A percentile compares a stretch with the other conserved stretches of the same genome.
phyloP scores from a whole-genome alignment of 441 rosid species.

The Viola pubescens region DNA sequence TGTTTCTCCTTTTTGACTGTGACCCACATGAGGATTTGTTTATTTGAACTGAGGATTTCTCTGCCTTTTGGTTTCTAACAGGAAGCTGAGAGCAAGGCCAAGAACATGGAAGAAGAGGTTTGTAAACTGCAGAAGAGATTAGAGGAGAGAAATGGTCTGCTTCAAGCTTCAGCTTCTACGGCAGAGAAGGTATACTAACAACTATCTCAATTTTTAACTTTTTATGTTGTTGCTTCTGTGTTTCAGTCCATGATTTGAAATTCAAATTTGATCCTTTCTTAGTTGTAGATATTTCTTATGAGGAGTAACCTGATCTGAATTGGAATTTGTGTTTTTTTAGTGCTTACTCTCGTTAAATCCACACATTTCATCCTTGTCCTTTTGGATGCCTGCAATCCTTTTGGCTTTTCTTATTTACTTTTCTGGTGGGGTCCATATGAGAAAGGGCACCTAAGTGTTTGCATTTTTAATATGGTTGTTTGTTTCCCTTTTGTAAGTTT shows the following conservation, averaged over 20 bases:
- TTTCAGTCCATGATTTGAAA: conserved; percentile 17
- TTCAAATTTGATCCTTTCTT: conserved; percentile 1
- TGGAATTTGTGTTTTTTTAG: conserved; percentile 10
- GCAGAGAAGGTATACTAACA: conserved; percentile 58
- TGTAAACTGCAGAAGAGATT: conserved; percentile 38
- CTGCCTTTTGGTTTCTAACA: conserved; percentile 21
- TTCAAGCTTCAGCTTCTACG: conserved; percentile 54
- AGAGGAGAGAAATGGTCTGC: conserved; percentile 56
- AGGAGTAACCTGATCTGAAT: conserved; percentile 12
- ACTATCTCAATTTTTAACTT: neutral
- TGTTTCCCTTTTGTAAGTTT: neutral
- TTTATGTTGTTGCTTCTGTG: neutral
- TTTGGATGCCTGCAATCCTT: conserved; percentile 16
- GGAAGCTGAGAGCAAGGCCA: conserved; percentile 75
- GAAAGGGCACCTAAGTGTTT: conserved; percentile 16
- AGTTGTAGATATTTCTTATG: conserved; percentile 10
- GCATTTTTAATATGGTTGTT: conserved; percentile 3
- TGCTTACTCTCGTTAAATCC: conserved; percentile 7
- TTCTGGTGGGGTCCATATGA: conserved; percentile 31
- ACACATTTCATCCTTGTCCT: conserved; percentile 11
- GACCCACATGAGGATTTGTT: conserved; percentile 11
- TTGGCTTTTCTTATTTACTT: conserved; percentile 25
- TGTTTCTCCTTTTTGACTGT: conserved; percentile 9
- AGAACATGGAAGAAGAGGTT: conserved; percentile 56
- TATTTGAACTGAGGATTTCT: conserved; percentile 2